phyloP scores from a whole-genome alignment of 495 filamentous ascomycete genomes.

The Podospora tetraspora region DNA sequence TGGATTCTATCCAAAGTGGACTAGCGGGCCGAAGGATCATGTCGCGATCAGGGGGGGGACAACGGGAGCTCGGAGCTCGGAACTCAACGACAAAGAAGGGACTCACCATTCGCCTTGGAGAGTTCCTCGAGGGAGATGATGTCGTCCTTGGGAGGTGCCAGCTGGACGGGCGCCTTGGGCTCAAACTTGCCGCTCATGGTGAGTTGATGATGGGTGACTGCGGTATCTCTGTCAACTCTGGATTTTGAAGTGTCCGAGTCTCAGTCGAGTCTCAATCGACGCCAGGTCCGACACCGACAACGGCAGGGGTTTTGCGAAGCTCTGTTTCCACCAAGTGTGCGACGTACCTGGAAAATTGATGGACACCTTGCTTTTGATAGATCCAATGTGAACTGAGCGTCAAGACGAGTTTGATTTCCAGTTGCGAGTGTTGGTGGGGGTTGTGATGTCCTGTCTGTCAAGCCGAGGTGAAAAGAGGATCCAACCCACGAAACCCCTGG shows the following conservation, averaged over 20 bases:
- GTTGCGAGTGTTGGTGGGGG: background rate
- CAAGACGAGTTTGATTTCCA: background rate
- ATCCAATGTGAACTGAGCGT: background rate
- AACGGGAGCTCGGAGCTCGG: background rate
- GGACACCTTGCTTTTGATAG: background rate
- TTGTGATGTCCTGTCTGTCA: background rate
- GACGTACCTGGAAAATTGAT: background rate
- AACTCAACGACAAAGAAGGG: background rate
- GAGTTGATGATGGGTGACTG: background rate
- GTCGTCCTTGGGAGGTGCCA: conserved; percentile 85
- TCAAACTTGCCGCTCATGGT: conserved; percentile 67
- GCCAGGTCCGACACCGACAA: background rate
- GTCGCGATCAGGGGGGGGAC: background rate
- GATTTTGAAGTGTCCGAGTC: background rate
- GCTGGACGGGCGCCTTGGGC: conserved; percentile 74
- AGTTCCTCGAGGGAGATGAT: conserved; percentile 70
- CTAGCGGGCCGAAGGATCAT: background rate
- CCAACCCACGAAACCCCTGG: conserved; percentile 6
- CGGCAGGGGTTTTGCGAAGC: background rate
- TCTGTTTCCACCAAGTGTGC: background rate
- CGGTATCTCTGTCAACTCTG: conserved; percentile 3
- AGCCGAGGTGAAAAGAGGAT: background rate
- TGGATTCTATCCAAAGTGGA: background rate
- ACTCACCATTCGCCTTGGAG: conserved; percentile 70
- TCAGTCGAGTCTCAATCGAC: background rate